Conservation (phyloP, 768 basidiomycete species). For the Naematelia encephala region DNA sequence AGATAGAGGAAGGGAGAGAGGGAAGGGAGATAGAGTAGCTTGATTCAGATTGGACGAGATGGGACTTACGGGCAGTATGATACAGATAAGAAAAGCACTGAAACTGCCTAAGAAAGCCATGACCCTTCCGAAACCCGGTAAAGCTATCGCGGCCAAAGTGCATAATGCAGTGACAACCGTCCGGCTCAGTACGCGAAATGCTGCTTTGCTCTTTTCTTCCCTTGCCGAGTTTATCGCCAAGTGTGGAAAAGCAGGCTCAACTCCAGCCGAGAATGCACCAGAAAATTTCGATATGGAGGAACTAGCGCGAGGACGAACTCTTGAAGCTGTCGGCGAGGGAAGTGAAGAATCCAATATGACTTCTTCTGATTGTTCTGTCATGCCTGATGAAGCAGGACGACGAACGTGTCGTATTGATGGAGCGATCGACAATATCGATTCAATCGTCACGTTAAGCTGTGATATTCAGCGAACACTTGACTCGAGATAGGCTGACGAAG, state of each 20-base stretch:
- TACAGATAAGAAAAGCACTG: slow-evolving; percentile 69
- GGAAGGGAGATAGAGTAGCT: too few species aligned
- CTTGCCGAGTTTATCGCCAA: not conserved
- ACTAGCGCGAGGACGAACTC: not conserved
- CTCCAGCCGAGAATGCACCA: not conserved
- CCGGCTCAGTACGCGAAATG: slow-evolving; percentile 57
- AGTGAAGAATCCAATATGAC: not conserved
- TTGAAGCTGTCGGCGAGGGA: slow-evolving; percentile 2
- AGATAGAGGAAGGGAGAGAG: too few species aligned
- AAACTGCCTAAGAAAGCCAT: slow-evolving; percentile 94
- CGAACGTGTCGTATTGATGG: slow-evolving; percentile 13
- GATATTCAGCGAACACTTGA: slow-evolving; percentile 7
- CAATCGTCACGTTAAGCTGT: slow-evolving; percentile 77
- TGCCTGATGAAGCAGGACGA: not conserved
- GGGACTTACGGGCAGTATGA: slow-evolving; percentile 74
- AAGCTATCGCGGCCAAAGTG: slow-evolving; percentile 66
- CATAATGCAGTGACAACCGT: slow-evolving; percentile 60
- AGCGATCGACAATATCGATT: slow-evolving; percentile 70
- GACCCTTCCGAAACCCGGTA: slow-evolving; percentile 68
- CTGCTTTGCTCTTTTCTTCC: not conserved
- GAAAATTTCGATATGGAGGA: not conserved
- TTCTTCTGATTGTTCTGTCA: not conserved
- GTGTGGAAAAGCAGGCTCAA: not conserved
- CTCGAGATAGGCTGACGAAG: not conserved
- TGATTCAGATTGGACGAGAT: too few species aligned